Conservation (phyloP, 768 basidiomycete species). For the Serendipita vermifera region DNA sequence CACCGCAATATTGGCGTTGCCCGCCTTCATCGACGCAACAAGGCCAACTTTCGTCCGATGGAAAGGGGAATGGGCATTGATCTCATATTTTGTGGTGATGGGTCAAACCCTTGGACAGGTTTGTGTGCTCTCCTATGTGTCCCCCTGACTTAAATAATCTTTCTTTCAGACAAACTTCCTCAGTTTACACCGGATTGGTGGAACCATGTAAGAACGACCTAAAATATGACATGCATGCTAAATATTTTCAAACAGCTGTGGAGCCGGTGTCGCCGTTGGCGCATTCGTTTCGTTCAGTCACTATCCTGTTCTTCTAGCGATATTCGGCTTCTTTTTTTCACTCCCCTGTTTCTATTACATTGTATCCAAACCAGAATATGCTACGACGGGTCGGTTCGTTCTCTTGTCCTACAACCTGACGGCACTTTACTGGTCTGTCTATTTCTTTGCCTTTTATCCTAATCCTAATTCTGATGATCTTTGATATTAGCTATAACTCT, state of each 20-base stretch:
- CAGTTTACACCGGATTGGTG: slow-evolving; percentile 67
- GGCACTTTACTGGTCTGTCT: slow-evolving; percentile 30
- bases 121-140: slow-evolving; percentile 16
- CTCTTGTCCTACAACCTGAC: slow-evolving; percentile 85
- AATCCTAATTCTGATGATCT: slow-evolving; percentile 26
- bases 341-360: slow-evolving; percentile 91
- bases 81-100: slow-evolving; percentile 88
- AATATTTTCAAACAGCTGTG: slow-evolving; percentile 37
- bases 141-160: slow-evolving; percentile 6
- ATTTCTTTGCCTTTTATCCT: slow-evolving; percentile 13
- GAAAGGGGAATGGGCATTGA: slow-evolving; percentile 90
- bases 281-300: slow-evolving; percentile 68
- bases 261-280: slow-evolving; percentile 60
- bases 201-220: slow-evolving; percentile 76
- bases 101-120: slow-evolving; percentile 82
- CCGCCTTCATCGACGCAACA: slow-evolving; percentile 75
- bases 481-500: slow-evolving; percentile 54
- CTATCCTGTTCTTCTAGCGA: slow-evolving; percentile 55
- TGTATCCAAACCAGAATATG: slow-evolving; percentile 62
- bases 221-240: neutral
- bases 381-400: slow-evolving; percentile 65
- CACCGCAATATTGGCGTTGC: slow-evolving; percentile 66
- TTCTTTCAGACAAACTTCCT: slow-evolving; percentile 65
- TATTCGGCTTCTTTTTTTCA: slow-evolving; percentile 81
- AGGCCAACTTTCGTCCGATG: slow-evolving; percentile 68